Evolutionary conservation across 164 flowering plant species (phyloP).

Genomic region (Kalanchoe fedtschenkoi): DNA sequence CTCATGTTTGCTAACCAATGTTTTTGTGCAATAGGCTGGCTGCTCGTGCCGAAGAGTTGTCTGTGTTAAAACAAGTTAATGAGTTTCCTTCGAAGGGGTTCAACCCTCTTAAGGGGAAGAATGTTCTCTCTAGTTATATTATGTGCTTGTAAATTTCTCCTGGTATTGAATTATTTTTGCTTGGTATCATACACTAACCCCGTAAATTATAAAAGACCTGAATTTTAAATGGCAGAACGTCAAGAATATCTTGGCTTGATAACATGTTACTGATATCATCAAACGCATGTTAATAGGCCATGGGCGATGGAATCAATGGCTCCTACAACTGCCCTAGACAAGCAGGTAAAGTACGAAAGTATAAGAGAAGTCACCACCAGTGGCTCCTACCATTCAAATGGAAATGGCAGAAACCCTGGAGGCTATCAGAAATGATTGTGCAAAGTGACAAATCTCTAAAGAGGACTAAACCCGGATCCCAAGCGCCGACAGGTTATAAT

Average conservation of each 20-base stretch:
- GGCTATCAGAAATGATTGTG: constrained; percentile 88
- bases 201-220: background rate
- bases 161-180: background rate
- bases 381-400: constrained; percentile 94
- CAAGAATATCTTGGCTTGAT: constrained; percentile 78
- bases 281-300: constrained; percentile 55
- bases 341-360: constrained; percentile 87
- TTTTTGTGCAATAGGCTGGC: constrained; percentile 35
- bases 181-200: background rate
- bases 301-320: constrained; percentile 80
- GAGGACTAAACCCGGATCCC: constrained; percentile 61
- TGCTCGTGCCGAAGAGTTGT: constrained; percentile 72
- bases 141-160: background rate
- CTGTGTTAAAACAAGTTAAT: constrained; percentile 55
- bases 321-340: constrained; percentile 65
- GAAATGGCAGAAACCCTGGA: constrained; percentile 99
- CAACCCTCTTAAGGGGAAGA: constrained; percentile 54
- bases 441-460: constrained; percentile 88
- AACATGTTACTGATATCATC: constrained; percentile 78
- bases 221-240: constrained; percentile 67
- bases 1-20: background rate
- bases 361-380: constrained; percentile 98
- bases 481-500: constrained; percentile 31
- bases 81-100: constrained; percentile 47
- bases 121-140: constrained; percentile 46